phyloP scores from a whole-genome alignment of 2,329 filamentous ascomycete genomes.

The Aspergillus felis region DNA sequence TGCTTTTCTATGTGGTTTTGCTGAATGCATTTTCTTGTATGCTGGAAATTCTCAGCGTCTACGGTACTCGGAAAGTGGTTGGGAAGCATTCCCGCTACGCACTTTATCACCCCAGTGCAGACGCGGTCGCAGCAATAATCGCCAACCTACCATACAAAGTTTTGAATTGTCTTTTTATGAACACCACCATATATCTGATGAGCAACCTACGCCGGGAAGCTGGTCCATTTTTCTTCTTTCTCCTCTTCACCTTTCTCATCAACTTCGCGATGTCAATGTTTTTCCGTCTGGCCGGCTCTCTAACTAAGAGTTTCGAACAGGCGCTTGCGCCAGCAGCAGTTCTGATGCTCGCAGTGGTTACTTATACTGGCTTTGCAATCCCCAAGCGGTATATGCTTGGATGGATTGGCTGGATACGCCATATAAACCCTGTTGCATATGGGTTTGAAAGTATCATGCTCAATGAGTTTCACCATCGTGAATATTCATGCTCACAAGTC shows the following conservation, averaged over 20 bases:
- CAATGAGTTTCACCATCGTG: constrained; percentile 68
- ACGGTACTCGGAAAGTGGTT: constrained; percentile 11
- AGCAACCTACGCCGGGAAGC: constrained; percentile 69
- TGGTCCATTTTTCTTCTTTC: constrained; percentile 76
- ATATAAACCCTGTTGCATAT: constrained; percentile 71
- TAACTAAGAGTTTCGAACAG: constrained; percentile 60
- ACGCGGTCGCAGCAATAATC: constrained; percentile 4
- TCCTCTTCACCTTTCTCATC: constrained; percentile 67
- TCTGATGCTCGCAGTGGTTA: constrained; percentile 33
- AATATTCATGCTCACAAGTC: constrained; percentile 49
- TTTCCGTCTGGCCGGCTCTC: constrained; percentile 72
- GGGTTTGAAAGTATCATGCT: constrained; percentile 75
- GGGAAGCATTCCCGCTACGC: constrained; percentile 14
- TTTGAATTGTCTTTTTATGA: constrained; percentile 68
- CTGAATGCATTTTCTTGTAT: constrained; percentile 76
- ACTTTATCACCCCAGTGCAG: constrained; percentile 13
- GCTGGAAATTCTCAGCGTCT: constrained; percentile 50
- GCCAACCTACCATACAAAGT: constrained; percentile 67
- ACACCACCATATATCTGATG: constrained; percentile 78
- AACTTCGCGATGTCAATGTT: constrained; percentile 76
- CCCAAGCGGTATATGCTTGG: constrained; percentile 58
- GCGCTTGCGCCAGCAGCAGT: constrained; percentile 52
- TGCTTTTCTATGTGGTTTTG: constrained; percentile 79
- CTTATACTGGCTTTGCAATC: constrained; percentile 46
- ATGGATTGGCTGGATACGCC: constrained; percentile 78